These are phyloP conservation scores for Phytophthora quininea DNA, from an alignment of 352 stramenopile species.

Conservation along the genomic window DNA sequence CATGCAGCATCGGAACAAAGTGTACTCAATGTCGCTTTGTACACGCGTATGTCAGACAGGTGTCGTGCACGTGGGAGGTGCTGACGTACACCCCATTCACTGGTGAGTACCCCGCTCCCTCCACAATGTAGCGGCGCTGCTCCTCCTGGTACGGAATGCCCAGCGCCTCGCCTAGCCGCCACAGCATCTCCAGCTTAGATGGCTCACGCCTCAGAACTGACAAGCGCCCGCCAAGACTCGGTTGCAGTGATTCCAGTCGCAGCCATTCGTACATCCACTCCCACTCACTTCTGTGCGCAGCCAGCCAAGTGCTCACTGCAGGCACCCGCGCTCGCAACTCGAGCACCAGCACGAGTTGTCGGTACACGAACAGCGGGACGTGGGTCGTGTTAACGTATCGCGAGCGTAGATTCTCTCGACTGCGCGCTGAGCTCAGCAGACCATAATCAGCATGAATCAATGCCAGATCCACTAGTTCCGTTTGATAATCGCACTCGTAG, in stretches of 20 bases:
- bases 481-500: slow-evolving; percentile 64
- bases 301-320: slow-evolving; percentile 61
- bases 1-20: slow-evolving; percentile 98
- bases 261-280: slow-evolving; percentile 90
- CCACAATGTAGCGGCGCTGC: slow-evolving; percentile 88
- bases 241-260: slow-evolving; percentile 84
- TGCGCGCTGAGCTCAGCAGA: slow-evolving; percentile 70
- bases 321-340: slow-evolving; percentile 74
- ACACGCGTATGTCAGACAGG: slow-evolving; percentile 73
- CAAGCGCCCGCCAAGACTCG: slow-evolving; percentile 74
- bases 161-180: slow-evolving; percentile 67
- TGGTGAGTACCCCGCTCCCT: slow-evolving; percentile 85
- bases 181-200: slow-evolving; percentile 75
- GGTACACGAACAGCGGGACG: slow-evolving; percentile 81
- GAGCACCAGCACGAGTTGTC: slow-evolving; percentile 72
- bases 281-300: slow-evolving; percentile 60
- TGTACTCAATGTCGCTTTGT: slow-evolving; percentile 86
- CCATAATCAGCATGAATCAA: slow-evolving; percentile 70
- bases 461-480: slow-evolving; percentile 72
- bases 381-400: slow-evolving; percentile 73
- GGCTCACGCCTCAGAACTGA: slow-evolving; percentile 68
- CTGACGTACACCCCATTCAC: slow-evolving; percentile 97
- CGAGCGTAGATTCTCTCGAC: slow-evolving; percentile 64
- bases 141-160: slow-evolving; percentile 72
- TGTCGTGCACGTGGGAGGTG: slow-evolving; percentile 74